A percentile compares a stretch with the other conserved stretches of the same genome.
Conservation (phyloP, 2,329 filamentous ascomycete species). For the Monilinia laxa region DNA sequence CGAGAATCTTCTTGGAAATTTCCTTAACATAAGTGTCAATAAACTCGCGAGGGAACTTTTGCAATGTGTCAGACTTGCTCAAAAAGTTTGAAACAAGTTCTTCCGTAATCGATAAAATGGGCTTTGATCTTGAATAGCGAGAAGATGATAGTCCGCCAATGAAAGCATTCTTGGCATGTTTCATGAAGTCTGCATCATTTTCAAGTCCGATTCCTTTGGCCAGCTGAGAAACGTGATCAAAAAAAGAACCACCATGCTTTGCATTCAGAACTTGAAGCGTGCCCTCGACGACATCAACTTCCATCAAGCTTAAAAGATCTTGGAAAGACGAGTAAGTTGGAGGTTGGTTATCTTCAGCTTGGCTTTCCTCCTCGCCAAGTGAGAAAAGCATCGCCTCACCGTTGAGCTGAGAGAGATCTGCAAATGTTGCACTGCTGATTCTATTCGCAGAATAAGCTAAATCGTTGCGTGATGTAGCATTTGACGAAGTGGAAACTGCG, state of each 20-base stretch:
- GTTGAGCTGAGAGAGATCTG: conserved; percentile 20
- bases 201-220: conserved; percentile 12
- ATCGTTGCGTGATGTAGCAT: neutral
- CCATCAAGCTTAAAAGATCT: conserved; percentile 22
- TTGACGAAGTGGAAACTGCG: neutral
- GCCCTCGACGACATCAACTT: conserved; percentile 9
- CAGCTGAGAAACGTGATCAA: conserved; percentile 20
- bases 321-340: neutral
- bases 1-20: conserved; percentile 22
- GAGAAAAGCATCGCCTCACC: conserved; percentile 23
- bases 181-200: conserved; percentile 19
- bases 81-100: conserved; percentile 14
- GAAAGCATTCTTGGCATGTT: conserved; percentile 21
- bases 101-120: conserved; percentile 12
- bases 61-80: conserved; percentile 14
- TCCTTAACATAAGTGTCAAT: conserved; percentile 11
- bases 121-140: conserved; percentile 19
- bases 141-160: conserved; percentile 22
- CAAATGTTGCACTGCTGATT: conserved; percentile 25
- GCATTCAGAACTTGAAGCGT: conserved; percentile 17
- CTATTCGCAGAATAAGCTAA: conserved; percentile 5
- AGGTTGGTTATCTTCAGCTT: neutral
- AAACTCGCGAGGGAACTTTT: conserved; percentile 7
- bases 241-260: conserved; percentile 18
- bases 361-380: conserved; percentile 16